These are phyloP conservation scores for Yamadazyma insecticola DNA, from an alignment of 805 yeast genomes.

Conservation along the genomic window DNA sequence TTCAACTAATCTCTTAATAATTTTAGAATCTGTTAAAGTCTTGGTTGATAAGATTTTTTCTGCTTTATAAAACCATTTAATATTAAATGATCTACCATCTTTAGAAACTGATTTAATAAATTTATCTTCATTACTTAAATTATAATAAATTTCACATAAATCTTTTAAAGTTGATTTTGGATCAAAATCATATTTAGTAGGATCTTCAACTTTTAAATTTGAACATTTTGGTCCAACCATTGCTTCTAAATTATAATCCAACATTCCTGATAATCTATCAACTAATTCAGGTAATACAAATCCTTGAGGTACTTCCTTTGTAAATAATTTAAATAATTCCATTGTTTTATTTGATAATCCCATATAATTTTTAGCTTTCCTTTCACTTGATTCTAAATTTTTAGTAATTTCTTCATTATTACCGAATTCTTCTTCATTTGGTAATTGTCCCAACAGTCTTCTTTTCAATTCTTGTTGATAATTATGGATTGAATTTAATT, in stretches of 20 bases:
- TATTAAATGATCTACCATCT: conserved; percentile 86
- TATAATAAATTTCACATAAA: conserved; percentile 70
- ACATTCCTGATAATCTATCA: conserved; percentile 92
- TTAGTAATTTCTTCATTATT: conserved; percentile 56
- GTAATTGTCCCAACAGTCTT: conserved; percentile 34
- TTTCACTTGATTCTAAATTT: conserved; percentile 60
- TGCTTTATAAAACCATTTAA: conserved; percentile 66
- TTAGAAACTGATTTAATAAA: conserved; percentile 79
- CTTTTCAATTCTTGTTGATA: conserved; percentile 60
- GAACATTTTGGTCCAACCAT: conserved; percentile 94
- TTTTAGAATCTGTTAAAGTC: conserved; percentile 45
- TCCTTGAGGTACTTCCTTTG: conserved; percentile 80
- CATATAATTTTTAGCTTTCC: conserved; percentile 76
- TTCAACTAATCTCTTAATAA: conserved; percentile 43
- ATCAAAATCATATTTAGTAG: conserved; percentile 77
- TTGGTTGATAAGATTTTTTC: conserved; percentile 54
- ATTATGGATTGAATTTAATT: conserved; percentile 71
- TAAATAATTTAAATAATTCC: conserved; percentile 71
- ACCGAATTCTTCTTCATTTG: conserved; percentile 40
- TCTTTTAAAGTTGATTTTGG: conserved; percentile 69
- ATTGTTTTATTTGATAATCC: conserved; percentile 81
- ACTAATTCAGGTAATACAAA: conserved; percentile 87
- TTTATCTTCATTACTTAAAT: conserved; percentile 57
- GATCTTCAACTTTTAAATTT: conserved; percentile 78
- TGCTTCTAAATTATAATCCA: conserved; percentile 86